These are phyloP conservation scores for Lachnellula occidentalis DNA, from an alignment of 2,329 filamentous ascomycete species.

Conservation along the genomic window DNA sequence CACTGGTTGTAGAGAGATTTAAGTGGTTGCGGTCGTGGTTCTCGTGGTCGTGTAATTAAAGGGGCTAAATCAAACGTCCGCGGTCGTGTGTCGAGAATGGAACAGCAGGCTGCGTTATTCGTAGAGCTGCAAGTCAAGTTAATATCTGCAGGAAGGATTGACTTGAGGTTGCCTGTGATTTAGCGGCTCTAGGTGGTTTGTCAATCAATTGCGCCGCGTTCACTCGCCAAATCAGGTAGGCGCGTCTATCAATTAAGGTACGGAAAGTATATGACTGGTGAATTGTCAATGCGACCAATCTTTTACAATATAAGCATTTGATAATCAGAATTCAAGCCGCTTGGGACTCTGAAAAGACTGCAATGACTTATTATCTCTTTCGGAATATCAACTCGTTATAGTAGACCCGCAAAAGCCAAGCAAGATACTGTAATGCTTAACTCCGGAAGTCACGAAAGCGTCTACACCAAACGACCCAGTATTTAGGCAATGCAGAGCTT, in stretches of 20 bases:
- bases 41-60: neutral
- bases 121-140: neutral
- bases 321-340: too few species aligned
- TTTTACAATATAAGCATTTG: too few species aligned
- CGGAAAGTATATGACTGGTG: too few species aligned
- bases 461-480: too few species aligned
- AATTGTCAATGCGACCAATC: too few species aligned
- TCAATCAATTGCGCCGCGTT: neutral
- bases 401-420: too few species aligned
- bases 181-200: neutral
- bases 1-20: neutral
- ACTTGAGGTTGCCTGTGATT: slow-evolving; percentile 1
- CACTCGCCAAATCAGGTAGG: neutral
- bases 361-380: too few species aligned
- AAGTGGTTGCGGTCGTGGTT: neutral
- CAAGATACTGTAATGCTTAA: too few species aligned
- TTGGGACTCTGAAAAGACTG: too few species aligned
- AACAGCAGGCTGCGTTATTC: neutral
- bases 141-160: neutral
- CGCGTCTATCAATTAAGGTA: neutral
- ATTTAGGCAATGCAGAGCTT: too few species aligned
- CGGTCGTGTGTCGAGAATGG: neutral
- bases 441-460: too few species aligned
- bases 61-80: neutral
- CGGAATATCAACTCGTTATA: too few species aligned